A percentile compares a stretch with the other conserved stretches of the same genome.
Conservation (phyloP, 73 alveolate genomes). For the Stentor coeruleus region DNA sequence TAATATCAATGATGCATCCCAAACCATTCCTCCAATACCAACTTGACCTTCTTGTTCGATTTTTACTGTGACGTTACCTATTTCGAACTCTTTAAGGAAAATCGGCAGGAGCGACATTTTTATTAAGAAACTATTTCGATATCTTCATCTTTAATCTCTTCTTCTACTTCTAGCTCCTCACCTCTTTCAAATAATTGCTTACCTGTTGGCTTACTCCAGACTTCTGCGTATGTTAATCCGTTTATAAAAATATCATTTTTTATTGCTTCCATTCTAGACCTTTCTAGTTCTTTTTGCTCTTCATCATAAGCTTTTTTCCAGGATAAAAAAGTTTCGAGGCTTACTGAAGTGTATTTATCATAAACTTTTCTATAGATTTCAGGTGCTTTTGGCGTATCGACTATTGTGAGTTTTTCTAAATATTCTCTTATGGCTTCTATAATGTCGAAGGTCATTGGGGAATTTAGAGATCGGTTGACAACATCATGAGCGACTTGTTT, state of each 20-base stretch:
- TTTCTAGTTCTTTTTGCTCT: neutral
- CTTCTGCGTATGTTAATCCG: constrained; percentile 17
- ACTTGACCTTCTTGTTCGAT: constrained; percentile 29
- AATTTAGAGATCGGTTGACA: neutral
- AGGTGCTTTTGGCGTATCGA: neutral
- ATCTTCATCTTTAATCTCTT: neutral
- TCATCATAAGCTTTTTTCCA: constrained; percentile 11
- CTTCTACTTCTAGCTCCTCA: neutral
- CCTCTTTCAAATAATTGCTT: constrained; percentile 9
- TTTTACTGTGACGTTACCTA: neutral
- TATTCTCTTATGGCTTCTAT: neutral
- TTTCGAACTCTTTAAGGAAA: constrained; percentile 26
- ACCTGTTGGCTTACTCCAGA: constrained; percentile 19
- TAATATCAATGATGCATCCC: constrained; percentile 22
- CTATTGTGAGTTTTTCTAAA: neutral
- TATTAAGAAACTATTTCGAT: neutral
- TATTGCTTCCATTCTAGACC: neutral
- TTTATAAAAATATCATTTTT: neutral
- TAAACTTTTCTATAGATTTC: neutral
- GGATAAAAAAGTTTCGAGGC: neutral
- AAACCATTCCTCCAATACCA: constrained; percentile 31
- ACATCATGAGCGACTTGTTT: neutral
- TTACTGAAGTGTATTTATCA: constrained; percentile 8
- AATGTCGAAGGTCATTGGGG: constrained; percentile 18
- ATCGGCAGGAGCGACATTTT: constrained; percentile 19